Evolutionary conservation across 2,329 filamentous ascomycete species (phyloP), one percentile per base, ranked within the genome.

Genomic region (Pleurostoma richardsiae): DNA sequence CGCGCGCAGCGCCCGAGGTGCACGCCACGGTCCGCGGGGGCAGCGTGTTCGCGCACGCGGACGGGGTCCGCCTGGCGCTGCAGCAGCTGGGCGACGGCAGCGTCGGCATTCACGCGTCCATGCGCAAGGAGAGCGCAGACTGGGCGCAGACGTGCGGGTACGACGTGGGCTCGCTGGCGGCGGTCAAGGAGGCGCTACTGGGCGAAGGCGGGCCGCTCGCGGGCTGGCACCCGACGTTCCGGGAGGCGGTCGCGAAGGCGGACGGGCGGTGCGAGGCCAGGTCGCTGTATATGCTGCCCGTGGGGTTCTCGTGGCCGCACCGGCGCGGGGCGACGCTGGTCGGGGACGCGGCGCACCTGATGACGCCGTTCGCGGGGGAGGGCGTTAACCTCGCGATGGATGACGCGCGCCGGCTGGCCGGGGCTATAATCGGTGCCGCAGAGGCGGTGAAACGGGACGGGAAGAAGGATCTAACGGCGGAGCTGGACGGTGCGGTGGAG

Each of bases 311-410:
- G 3, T 83, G 79, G 77, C 49, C 66, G 39, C 67, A 73, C 42
- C 63, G 62, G 19, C 57, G 62, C 5, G 77, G 78, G 0, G 56
- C 77, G 4, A 82, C 80, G 0, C 56, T 82, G 10, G 66, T 83
- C 29, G 81, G 81, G 4, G 79, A 84, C 53, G 76, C 80, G 1
- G 80, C 80, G 6, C 79, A 84, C 58, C 55, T 82, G 27, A 80
- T 81, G 76, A 72, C 73, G 1, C 76, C 76, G 0, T 79, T 75
- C 51, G 75, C 74, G 2, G 80, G 80, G 4, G 79, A 80, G 48
- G 80, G 80, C 2, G 79, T 82, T 29, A 83, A 84, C 54, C 63
- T 73, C 26, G 78, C 70, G 2, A 70, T 85, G 58, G 67, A 72
- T 41, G 80, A 84, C 57, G 72, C 78, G 6, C 58, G 75, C 50